These are phyloP conservation scores for Phytophthora parvispora DNA, from an alignment of 352 stramenopile genomes.

Conservation along the genomic window DNA sequence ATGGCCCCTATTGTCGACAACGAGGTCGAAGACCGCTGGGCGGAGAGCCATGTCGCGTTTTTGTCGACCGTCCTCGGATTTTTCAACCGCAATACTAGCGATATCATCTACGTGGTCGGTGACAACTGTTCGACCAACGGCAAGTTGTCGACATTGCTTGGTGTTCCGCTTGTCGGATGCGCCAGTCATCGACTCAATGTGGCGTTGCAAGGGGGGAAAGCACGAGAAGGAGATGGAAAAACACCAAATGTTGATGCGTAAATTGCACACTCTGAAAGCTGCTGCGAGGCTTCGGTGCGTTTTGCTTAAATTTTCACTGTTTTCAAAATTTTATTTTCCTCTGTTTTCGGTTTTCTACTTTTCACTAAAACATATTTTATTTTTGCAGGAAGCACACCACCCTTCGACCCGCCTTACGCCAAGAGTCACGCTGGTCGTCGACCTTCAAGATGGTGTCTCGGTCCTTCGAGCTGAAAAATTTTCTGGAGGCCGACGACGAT, in stretches of 20 bases:
- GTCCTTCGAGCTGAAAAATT: not conserved
- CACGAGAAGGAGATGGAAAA: not conserved
- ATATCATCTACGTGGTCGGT: not conserved
- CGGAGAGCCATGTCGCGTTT: conserved; percentile 7
- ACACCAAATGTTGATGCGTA: not conserved
- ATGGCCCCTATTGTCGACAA: not conserved
- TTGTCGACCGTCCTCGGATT: not conserved
- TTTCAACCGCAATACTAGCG: not conserved
- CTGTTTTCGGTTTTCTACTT: not conserved
- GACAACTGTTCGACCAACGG: conserved; percentile 6
- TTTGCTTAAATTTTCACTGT: not conserved
- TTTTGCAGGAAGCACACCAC: not conserved
- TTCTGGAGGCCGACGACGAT: not conserved
- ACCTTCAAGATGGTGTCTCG: conserved; percentile 1
- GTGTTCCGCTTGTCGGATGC: not conserved
- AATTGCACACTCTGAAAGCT: not conserved
- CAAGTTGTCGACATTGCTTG: not conserved
- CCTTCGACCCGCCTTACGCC: not conserved
- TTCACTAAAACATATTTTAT: not conserved
- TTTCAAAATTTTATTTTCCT: not conserved
- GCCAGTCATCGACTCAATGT: not conserved
- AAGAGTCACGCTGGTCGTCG: not conserved
- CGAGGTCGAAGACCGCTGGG: not conserved
- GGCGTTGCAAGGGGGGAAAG: not conserved
- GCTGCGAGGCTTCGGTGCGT: not conserved